These are phyloP conservation scores for Linnemannia exigua DNA, from an alignment of 192 early-diverging fungal genomes.

Conservation along the genomic window DNA sequence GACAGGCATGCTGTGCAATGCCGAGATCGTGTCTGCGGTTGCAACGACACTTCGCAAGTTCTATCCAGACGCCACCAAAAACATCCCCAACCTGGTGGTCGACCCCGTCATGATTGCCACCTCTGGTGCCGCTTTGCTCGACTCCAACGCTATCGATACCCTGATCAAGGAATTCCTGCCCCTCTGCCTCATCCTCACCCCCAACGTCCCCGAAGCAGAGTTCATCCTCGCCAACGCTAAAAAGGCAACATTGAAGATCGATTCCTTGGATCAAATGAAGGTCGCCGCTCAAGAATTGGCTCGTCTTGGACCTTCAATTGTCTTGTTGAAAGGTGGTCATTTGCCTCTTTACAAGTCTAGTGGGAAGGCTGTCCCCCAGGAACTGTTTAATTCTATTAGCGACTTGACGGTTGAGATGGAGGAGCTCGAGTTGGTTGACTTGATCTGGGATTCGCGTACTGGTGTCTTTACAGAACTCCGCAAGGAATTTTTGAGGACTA, in stretches of 20 bases:
- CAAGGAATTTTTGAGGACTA: conserved; percentile 73
- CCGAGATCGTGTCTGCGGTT: conserved; percentile 75
- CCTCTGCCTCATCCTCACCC: conserved; percentile 79
- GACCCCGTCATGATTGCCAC: conserved; percentile 94
- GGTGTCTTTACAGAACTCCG: conserved; percentile 59
- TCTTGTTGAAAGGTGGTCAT: conserved; percentile 90
- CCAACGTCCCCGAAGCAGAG: conserved; percentile 89
- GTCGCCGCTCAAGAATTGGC: conserved; percentile 69
- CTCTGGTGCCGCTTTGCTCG: conserved; percentile 74
- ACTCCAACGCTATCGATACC: conserved; percentile 69
- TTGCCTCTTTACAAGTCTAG: conserved; percentile 60
- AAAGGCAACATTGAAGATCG: conserved; percentile 55
- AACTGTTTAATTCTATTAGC: conserved; percentile 27
- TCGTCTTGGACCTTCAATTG: conserved; percentile 65
- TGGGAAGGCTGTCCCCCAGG: conserved; percentile 26
- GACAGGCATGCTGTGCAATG: conserved; percentile 78
- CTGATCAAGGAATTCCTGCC: conserved; percentile 74
- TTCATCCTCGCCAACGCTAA: conserved; percentile 63
- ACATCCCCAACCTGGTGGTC: conserved; percentile 68
- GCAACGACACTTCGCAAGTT: conserved; percentile 56
- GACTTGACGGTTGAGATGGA: conserved; percentile 43
- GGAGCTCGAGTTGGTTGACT: conserved; percentile 65
- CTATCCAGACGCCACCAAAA: conserved; percentile 18
- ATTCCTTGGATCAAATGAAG: conserved; percentile 72
- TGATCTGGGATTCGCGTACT: conserved; percentile 68